phyloP scores from a whole-genome alignment of 1,284 basidiomycete species.

The Marasmius tenuissimus region DNA sequence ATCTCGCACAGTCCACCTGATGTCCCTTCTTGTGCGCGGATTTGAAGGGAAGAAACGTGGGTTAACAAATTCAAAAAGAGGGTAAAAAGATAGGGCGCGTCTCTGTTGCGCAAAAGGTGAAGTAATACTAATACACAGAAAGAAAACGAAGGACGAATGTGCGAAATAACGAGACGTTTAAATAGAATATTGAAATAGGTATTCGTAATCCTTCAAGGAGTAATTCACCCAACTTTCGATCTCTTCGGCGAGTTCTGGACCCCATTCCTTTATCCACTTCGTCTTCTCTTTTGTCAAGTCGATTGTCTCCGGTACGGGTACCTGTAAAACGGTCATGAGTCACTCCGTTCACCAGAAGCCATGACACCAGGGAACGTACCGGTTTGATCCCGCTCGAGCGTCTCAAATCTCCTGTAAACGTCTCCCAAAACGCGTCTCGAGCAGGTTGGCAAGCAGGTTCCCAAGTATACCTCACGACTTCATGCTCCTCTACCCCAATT shows the following conservation, averaged over 20 bases:
- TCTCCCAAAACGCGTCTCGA: not conserved
- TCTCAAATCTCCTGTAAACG: not conserved
- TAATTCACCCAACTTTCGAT: not conserved
- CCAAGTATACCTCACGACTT: not conserved
- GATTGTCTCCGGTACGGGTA: not conserved
- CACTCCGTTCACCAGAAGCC: not conserved
- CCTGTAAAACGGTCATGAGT: not conserved
- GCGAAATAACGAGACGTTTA: not conserved
- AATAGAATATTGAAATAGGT: not conserved
- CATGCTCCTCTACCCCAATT: not conserved
- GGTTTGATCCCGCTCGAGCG: not conserved
- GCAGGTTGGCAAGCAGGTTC: not conserved
- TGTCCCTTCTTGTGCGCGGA: too few relatives aligned
- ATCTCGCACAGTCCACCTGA: too few relatives aligned
- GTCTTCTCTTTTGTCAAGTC: not conserved
- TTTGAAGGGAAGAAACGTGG: too few relatives aligned
- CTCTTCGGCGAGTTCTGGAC: not conserved
- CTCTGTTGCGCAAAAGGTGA: too few relatives aligned
- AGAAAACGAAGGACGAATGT: too few relatives aligned
- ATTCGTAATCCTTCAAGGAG: not conserved
- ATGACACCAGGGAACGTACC: not conserved
- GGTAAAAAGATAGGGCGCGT: too few relatives aligned
- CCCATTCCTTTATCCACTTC: not conserved
- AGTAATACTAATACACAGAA: too few relatives aligned
- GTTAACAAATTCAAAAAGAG: too few relatives aligned